Evolutionary conservation across 306 rosid genomes (phyloP).

Genomic region (Sindora glabra): DNA sequence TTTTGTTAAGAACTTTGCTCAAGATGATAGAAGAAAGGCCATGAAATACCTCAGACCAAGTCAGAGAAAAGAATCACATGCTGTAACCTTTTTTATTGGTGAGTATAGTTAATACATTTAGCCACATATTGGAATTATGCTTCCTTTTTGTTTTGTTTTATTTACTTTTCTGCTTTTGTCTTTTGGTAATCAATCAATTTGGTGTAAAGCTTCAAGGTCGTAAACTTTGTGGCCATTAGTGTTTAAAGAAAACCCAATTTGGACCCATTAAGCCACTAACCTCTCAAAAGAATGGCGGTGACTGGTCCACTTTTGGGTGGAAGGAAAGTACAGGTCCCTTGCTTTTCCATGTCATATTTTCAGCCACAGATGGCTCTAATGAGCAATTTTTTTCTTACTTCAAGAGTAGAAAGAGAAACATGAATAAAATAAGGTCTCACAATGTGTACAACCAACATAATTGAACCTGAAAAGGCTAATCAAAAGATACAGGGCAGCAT

Average conservation of each 20-base stretch:
- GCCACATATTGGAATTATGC: neutral
- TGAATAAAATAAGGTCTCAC: no score
- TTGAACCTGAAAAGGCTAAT: constrained; percentile 24
- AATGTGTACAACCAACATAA: constrained; percentile 15
- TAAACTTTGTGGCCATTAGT: constrained; percentile 38
- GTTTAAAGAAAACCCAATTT: constrained; percentile 22
- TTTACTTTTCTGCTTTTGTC: no score
- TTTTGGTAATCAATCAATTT: constrained; percentile 22
- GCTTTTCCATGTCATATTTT: constrained; percentile 14
- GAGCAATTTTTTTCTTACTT: no score
- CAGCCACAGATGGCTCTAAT: no score
- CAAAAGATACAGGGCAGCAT: constrained; percentile 15
- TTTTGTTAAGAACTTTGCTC: constrained; percentile 57
- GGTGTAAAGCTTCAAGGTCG: constrained; percentile 27
- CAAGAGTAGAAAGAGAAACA: no score
- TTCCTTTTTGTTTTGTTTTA: neutral
- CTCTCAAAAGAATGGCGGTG: constrained; percentile 26
- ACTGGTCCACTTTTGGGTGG: constrained; percentile 40
- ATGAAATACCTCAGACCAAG: constrained; percentile 90
- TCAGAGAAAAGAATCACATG: constrained; percentile 73
- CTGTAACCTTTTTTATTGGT: constrained; percentile 89
- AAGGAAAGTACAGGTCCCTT: constrained; percentile 40
- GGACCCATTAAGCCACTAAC: constrained; percentile 56
- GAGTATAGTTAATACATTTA: constrained; percentile 18
- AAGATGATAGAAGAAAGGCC: constrained; percentile 80